Evolutionary conservation across 148 eudicot genomes (phyloP).

Genomic region (Amaranthus palmeri): DNA sequence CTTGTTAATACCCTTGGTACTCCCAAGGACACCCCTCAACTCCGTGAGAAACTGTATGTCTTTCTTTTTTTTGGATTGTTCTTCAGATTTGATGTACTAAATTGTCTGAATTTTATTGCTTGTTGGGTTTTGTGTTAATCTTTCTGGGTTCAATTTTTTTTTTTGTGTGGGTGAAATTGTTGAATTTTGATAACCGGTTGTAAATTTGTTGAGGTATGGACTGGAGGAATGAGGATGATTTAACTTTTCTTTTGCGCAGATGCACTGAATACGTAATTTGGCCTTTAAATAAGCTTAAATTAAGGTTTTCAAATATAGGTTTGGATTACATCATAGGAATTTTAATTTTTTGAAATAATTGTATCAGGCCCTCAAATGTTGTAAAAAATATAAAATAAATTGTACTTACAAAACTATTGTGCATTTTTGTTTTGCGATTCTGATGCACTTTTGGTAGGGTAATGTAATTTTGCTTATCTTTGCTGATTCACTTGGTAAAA

Average conservation of each 20-base stretch:
- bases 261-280: too few species aligned
- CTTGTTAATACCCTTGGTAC: conserved; percentile 89
- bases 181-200: not conserved
- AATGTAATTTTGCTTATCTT: not conserved
- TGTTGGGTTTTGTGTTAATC: not conserved
- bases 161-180: not conserved
- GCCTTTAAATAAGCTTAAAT: too few species aligned
- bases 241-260: not conserved
- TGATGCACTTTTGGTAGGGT: too few species aligned
- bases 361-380: not conserved
- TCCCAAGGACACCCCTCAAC: conserved; percentile 80
- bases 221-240: not conserved
- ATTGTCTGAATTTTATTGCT: not conserved
- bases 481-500: not conserved
- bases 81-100: not conserved
- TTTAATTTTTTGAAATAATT: not conserved
- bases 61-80: not conserved
- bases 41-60: conserved; percentile 70
- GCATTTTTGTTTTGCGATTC: too few species aligned
- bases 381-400: too few species aligned
- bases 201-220: not conserved
- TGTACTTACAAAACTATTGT: too few species aligned
- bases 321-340: not conserved
- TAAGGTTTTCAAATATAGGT: not conserved
- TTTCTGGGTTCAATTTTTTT: not conserved